Evolutionary conservation across 768 basidiomycete species (phyloP).

Genomic region (Pulveroboletus sp.): DNA sequence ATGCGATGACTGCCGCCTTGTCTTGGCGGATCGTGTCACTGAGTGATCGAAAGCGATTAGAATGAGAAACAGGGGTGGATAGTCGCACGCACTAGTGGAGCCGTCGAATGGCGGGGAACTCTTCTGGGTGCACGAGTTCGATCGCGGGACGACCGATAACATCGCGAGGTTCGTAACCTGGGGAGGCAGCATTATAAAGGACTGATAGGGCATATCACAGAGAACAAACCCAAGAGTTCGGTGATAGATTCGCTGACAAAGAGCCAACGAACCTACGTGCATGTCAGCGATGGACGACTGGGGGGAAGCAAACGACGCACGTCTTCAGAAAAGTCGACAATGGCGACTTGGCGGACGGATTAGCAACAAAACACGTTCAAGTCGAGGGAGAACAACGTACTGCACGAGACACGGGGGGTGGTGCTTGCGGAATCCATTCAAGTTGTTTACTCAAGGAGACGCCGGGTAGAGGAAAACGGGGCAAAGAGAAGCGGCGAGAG

Average conservation of each 20-base stretch:
- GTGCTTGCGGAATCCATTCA: conserved; percentile 39
- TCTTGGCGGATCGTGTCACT: conserved; percentile 77
- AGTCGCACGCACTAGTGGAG: conserved; percentile 59
- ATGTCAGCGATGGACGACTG: conserved; percentile 1
- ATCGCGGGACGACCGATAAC: conserved; percentile 67
- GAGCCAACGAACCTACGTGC: conserved; percentile 57
- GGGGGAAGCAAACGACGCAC: conserved; percentile 33
- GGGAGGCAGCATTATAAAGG: background rate
- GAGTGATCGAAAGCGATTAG: background rate
- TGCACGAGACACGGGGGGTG: conserved; percentile 74
- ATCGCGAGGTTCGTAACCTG: conserved; percentile 75
- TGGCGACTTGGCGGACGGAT: conserved; percentile 52
- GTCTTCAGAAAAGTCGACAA: conserved; percentile 77
- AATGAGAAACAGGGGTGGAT: background rate
- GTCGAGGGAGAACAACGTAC: conserved; percentile 43
- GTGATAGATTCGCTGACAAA: conserved; percentile 65
- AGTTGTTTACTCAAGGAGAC: no score
- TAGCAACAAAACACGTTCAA: conserved; percentile 1
- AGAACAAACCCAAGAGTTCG: conserved; percentile 55
- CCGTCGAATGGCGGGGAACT: conserved; percentile 60
- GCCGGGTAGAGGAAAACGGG: background rate
- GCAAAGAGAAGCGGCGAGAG: background rate
- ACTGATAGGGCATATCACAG: background rate
- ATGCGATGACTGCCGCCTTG: conserved; percentile 76
- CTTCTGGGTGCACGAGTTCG: conserved; percentile 80